Evolutionary conservation across 257 asterid genomes (phyloP), one percentile per base, ranked within the genome.

Genomic region (Scutellaria minor): DNA sequence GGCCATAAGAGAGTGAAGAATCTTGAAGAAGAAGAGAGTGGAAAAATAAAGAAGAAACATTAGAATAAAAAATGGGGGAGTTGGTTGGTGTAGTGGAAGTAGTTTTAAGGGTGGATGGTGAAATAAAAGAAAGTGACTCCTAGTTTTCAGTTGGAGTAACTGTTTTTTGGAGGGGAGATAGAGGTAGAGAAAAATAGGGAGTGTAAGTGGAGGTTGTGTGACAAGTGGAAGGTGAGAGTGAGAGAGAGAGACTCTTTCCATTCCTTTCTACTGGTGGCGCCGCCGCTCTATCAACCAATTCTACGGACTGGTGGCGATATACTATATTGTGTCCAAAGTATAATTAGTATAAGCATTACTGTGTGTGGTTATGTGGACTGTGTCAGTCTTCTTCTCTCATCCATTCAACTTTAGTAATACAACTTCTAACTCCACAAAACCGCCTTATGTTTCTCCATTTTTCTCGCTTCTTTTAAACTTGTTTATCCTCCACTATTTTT

Each of bases 61-160:
- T 68, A 50, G 79, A 67, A 35, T 3, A 56, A 37, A 54, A 73
- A 53, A 35, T 56, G 74, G 74, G 53, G 31, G 76, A 71, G 79
- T 73, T 72, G 76, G 81, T 75, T 85, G 80, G 81, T 86, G 88
- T 78, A 81, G 81, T 78, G 52, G 80, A 70, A 86, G 83, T 82
- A 79, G 86, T 84, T 84, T 77, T 71, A 75, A n/a, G 80, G 74
- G 81, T 83, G 85, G 13, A 85, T 15, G 91, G 91, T 82, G 75
- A 73, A 74, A 24, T 24, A 1, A 24, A 63, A 78, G 64, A 70
- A 81, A 66, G 81, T 74, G 64, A 76, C 64, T 83, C 91, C 92
- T 90, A 83, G 81, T 82, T 88, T 88, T 73, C 82, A 88, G 95
- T 89, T 79, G 54, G 81, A 78, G 83, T 78, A 78, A 77, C 45